Evolutionary conservation across 192 early-diverging fungal genomes (phyloP), one percentile per base, ranked within the genome.

Genomic region (Piromyces finnis): DNA sequence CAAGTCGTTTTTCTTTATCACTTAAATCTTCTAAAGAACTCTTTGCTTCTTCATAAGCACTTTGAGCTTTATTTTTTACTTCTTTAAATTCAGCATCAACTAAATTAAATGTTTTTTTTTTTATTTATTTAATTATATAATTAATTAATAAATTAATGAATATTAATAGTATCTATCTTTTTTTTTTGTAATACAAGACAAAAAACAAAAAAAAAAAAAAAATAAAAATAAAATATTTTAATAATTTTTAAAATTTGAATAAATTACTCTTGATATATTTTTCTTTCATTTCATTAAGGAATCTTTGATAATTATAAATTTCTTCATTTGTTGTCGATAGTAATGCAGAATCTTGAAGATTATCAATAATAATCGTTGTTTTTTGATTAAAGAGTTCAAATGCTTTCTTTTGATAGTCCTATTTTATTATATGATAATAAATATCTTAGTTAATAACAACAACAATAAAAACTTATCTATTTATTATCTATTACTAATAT

Each of bases 11-110:
- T 79, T 90, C 88, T 29, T 87, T 89, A 39, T 90, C 90, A 29
- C 79, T 81, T 79, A 93, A 82, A 14, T 83, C 85, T 5, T 88
- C 85, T 32, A 87, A 88, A 14, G 87, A 85, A 11, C 77, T n/a
- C 26, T 91, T 89, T 16, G 92, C 93, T 30, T 86, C 81, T 27
- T 90, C 86, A 37, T 89, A 78, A 2, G 87, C 84, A 2, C 41
- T 30, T 30, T 83, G 87, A 5, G 90, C 89, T 22, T 82, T 41
- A 3, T 29, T 78, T 59, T 90, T 91, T 35, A 88, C 85, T 17
- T 79, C 84, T 17, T 87, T 84, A 79, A 87, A 91, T 29, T 78
- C 84, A 12, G 41, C 81, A 9, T 83, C 82, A 18, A 87, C 86
- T 87, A 81, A 11, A 6, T 26, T 32, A 32, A 32, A 32, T 32